Evolutionary conservation across 352 stramenopile species (phyloP).

Genomic region (Plasmopara muralis): DNA sequence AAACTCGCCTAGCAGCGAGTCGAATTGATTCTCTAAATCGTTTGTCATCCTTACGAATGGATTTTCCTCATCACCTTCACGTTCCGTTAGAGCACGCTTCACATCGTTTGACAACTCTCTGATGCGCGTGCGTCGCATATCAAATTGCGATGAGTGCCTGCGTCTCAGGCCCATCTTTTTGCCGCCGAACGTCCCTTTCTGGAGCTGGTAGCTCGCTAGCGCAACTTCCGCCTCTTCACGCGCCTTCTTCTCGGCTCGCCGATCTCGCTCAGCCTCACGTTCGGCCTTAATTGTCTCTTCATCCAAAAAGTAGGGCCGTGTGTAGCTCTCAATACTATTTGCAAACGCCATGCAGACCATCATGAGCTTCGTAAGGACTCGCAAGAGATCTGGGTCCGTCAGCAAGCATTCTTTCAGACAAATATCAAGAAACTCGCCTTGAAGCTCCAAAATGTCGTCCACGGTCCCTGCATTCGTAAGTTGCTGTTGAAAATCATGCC

Average conservation of each 20-base stretch:
- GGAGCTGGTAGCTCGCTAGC: conserved; percentile 55
- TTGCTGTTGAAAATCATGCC: conserved; percentile 85
- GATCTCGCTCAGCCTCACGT: conserved; percentile 65
- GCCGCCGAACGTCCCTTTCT: conserved; percentile 27
- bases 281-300: conserved; percentile 82
- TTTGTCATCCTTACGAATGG: conserved; percentile 70
- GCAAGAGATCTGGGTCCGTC: conserved; percentile 92
- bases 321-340: conserved; percentile 91
- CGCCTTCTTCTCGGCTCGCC: conserved; percentile 72
- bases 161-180: conserved; percentile 66
- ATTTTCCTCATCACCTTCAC: conserved; percentile 61
- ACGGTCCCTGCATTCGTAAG: conserved; percentile 78
- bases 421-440: conserved; percentile 94
- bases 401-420: conserved; percentile 97
- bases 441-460: conserved; percentile 92
- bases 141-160: conserved; percentile 64
- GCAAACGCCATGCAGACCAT: conserved; percentile 94
- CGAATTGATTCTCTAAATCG: conserved; percentile 82
- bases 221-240: conserved; percentile 70
- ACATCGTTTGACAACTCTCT: conserved; percentile 78
- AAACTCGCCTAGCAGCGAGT: conserved; percentile 81
- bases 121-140: conserved; percentile 72
- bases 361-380: conserved; percentile 94
- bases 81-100: conserved; percentile 59
- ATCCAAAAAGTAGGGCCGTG: conserved; percentile 69